A percentile compares a stretch with the other conserved stretches of the same genome.
These are phyloP conservation scores for Pseudoscleropodium purum DNA, from an alignment of 225 moss, liverwort and hornwort species.

Conservation along the genomic window DNA sequence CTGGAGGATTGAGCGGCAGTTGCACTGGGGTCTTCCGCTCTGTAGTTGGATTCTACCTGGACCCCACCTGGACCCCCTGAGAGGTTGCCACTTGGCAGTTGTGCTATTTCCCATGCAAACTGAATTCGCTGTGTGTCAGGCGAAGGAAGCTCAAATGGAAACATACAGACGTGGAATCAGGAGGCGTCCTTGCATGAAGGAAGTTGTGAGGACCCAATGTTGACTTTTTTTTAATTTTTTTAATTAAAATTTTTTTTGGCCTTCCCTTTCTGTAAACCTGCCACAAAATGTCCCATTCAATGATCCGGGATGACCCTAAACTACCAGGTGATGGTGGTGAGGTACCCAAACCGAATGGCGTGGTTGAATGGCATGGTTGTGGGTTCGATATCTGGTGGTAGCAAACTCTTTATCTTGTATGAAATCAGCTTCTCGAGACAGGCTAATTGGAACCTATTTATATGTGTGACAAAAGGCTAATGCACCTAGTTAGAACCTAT, in stretches of 20 bases:
- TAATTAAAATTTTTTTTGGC: too few species aligned
- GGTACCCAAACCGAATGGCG: too few species aligned
- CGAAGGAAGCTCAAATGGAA: not conserved
- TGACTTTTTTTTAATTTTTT: not conserved
- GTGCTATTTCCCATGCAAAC: fast-evolving
- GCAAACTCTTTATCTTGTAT: too few species aligned
- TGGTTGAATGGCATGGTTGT: too few species aligned
- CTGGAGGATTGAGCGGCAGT: not conserved
- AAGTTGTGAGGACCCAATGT: not conserved
- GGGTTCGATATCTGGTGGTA: too few species aligned
- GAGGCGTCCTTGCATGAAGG: not conserved
- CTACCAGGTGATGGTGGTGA: too few species aligned
- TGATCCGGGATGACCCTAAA: too few species aligned
- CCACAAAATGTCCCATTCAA: too few species aligned
- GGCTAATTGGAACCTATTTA: too few species aligned
- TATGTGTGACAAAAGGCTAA: too few species aligned
- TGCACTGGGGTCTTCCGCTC: not conserved
- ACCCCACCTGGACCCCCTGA: not conserved
- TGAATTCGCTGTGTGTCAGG: not conserved
- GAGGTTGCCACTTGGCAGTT: not conserved
- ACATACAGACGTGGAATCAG: not conserved
- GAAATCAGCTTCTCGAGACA: too few species aligned
- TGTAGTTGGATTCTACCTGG: not conserved
- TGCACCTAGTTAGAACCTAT: too few species aligned
- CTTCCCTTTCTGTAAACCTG: not conserved